These are phyloP conservation scores for Ceratocystis colombiana DNA, from an alignment of 2,329 filamentous ascomycete species.

Conservation along the genomic window DNA sequence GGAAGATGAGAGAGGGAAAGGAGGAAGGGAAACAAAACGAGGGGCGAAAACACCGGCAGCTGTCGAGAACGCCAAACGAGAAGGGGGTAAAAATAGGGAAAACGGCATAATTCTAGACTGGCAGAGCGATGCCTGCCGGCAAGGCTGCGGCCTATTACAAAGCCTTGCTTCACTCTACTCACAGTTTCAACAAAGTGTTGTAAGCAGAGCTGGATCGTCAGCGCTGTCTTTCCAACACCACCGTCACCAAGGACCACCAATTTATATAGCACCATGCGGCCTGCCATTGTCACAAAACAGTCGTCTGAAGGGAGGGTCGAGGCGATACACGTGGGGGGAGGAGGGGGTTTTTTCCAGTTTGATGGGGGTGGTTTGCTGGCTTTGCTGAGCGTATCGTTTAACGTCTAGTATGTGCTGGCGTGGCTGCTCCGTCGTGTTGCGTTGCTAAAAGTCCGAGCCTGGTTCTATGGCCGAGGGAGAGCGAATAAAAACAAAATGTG, in stretches of 20 bases:
- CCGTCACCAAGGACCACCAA: slow-evolving; percentile 90
- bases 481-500: slow-evolving; percentile 14
- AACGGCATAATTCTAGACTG: background rate
- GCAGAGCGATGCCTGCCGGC: background rate
- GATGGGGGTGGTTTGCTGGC: background rate
- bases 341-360: background rate
- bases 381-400: slow-evolving; percentile 8
- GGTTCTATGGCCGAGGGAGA: background rate
- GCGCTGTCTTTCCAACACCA: slow-evolving; percentile 85
- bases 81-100: background rate
- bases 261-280: slow-evolving; percentile 93
- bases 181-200: slow-evolving; percentile 97
- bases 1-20: background rate
- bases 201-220: slow-evolving; percentile 92
- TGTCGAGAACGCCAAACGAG: background rate
- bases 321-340: background rate
- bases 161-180: slow-evolving; percentile 32
- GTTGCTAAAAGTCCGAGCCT: background rate
- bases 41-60: background rate
- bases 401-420: background rate
- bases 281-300: slow-evolving; percentile 51
- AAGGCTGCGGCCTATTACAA: background rate
- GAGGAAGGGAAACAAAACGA: background rate
- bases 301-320: background rate
- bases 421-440: background rate